A percentile compares a stretch with the other conserved stretches of the same genome.
These are phyloP conservation scores for Scorias spongiosa DNA, from an alignment of 2,329 filamentous ascomycete genomes.

Conservation along the genomic window DNA sequence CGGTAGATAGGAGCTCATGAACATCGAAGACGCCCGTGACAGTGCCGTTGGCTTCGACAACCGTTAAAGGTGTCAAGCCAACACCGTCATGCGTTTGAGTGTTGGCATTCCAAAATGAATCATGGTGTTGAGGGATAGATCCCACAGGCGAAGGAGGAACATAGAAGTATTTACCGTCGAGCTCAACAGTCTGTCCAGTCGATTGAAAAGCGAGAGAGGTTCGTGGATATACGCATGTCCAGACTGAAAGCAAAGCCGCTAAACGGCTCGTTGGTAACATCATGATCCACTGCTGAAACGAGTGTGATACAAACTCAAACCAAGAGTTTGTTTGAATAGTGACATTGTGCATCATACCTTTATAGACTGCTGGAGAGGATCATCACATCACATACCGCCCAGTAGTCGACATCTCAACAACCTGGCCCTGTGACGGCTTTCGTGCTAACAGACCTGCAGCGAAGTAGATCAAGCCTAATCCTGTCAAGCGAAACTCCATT, in stretches of 20 bases:
- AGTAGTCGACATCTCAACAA: too few relatives aligned
- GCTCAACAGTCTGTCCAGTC: constrained; percentile 26
- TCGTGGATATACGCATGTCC: background rate
- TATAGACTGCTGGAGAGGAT: too few relatives aligned
- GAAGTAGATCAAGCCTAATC: too few relatives aligned
- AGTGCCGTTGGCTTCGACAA: constrained; percentile 17
- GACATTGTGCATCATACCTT: too few relatives aligned
- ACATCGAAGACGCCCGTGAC: constrained; percentile 6
- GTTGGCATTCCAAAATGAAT: constrained; percentile 4
- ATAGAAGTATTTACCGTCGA: constrained; percentile 26
- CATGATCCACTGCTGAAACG: background rate
- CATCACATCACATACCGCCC: too few relatives aligned
- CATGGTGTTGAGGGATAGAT: constrained; percentile 16
- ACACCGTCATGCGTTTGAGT: constrained; percentile 8
- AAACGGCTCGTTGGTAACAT: background rate
- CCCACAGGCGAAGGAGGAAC: constrained; percentile 20
- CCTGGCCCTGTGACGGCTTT: too few relatives aligned
- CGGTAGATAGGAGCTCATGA: constrained; percentile 10
- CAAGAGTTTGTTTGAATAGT: too few relatives aligned
- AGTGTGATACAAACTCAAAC: too few relatives aligned
- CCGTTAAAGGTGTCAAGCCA: constrained; percentile 25
- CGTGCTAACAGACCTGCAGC: too few relatives aligned
- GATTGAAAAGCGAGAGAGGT: constrained; percentile 8
- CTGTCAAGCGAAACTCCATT: too few relatives aligned
- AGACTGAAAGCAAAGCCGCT: background rate